A percentile compares a stretch with the other conserved stretches of the same genome.
Evolutionary conservation across 306 rosid genomes (phyloP).

Genomic region (Prunus mume): DNA sequence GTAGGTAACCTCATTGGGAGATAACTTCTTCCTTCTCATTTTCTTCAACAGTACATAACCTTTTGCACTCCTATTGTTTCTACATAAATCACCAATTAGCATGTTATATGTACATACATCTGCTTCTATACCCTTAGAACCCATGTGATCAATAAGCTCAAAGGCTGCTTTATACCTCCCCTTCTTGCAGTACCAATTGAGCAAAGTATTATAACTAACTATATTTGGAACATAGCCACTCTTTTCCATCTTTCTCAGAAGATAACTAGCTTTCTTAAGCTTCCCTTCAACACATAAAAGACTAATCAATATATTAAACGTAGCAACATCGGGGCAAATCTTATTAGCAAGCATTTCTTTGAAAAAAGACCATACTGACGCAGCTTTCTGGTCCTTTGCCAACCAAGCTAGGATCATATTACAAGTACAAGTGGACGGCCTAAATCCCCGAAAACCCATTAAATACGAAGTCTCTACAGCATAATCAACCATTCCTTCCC

Average conservation of each 20-base stretch:
- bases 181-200: conserved; percentile 72
- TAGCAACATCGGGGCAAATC: conserved; percentile 57
- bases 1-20: conserved; percentile 61
- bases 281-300: conserved; percentile 58
- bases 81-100: conserved; percentile 64
- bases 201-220: conserved; percentile 67
- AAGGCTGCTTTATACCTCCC: conserved; percentile 56
- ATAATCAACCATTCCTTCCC: conserved; percentile 50
- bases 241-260: conserved; percentile 63
- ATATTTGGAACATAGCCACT: conserved; percentile 51
- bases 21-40: conserved; percentile 63
- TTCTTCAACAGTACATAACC: conserved; percentile 64
- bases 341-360: conserved; percentile 55
- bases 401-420: conserved; percentile 67
- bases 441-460: conserved; percentile 61
- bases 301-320: conserved; percentile 60
- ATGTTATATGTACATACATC: conserved; percentile 73
- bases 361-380: conserved; percentile 58
- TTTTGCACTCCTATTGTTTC: conserved; percentile 58
- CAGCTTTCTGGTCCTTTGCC: conserved; percentile 48
- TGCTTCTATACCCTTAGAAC: conserved; percentile 61
- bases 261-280: conserved; percentile 53
- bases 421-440: conserved; percentile 69
- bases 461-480: conserved; percentile 56
- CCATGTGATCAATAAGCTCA: conserved; percentile 64